phyloP scores from a whole-genome alignment of 2,329 filamentous ascomycete species.

The Penicillium sp. region DNA sequence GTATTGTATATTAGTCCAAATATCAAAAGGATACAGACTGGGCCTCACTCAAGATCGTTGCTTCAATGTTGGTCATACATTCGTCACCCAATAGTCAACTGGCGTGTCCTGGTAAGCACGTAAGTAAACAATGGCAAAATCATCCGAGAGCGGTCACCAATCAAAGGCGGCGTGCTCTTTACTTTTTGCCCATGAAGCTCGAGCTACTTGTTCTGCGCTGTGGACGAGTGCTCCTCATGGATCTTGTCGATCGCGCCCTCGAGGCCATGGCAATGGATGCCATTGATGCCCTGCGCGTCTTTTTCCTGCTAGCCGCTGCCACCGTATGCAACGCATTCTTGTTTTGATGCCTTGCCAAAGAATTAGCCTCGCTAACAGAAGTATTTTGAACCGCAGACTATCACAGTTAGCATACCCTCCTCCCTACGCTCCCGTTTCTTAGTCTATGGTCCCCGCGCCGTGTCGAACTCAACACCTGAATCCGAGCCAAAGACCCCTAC shows the following conservation, averaged over 20 bases:
- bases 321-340: neutral
- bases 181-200: neutral
- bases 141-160: neutral
- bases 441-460: conserved; percentile 59
- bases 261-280: conserved; percentile 12
- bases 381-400: conserved; percentile 28
- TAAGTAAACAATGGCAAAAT: neutral
- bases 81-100: too few relatives aligned
- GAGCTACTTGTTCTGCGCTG: neutral
- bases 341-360: neutral
- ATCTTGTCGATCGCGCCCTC: neutral
- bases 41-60: too few relatives aligned
- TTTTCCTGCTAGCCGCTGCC: neutral
- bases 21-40: too few relatives aligned
- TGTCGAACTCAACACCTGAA: conserved; percentile 16
- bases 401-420: conserved; percentile 50
- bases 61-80: too few relatives aligned
- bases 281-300: conserved; percentile 21
- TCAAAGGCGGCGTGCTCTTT: neutral
- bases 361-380: conserved; percentile 34
- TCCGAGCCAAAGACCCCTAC: conserved; percentile 6
- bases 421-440: conserved; percentile 58
- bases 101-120: too few relatives aligned
- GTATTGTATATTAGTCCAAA: too few relatives aligned
- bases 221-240: neutral